Base-by-base conservation (phyloP, 2,329 filamentous ascomycete species). In the Elsinoe batatas region DNA sequence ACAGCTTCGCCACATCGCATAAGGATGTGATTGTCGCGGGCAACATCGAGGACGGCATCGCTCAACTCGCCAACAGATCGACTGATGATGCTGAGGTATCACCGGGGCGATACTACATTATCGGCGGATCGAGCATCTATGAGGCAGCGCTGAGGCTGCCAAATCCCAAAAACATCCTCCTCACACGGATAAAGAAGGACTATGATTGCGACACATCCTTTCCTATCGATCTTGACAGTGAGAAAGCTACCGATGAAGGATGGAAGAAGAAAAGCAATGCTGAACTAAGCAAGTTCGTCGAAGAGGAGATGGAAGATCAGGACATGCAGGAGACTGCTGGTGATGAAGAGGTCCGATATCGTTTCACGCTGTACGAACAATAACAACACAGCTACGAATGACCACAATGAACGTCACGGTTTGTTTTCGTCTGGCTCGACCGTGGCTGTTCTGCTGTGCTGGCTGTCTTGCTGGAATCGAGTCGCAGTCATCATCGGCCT, bases 41-140 rank as follows among this genome's bases (percentile, higher is more conserved):
- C 13, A 54, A 66, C 70, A 67, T 70, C 22, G 17, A 59, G n/a
- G 58, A 63, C 33, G 67, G 61, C 22, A 66, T 77, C 47, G 66
- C 68, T 51, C 26, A 50, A 38, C 43, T 67, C 61, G 57, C 61
- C 13, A 54, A 60, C 30, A 51, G 50, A 17, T 55, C 20, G 33
- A 43, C 32, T 50, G 58, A 59, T n/a, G 62, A 61, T 20, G 56
- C 59, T n/a, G 56, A 57, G 5, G 55, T 61, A 42, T 64, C 59
- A 11, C 63, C 83, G 33, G 79, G 77, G 7, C 79, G 80, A 62
- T 77, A 89, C 3, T 97, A 91, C 69, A 80, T 97, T 42, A 96
- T 98, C 64, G 93, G 93, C 20, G 93, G 93, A 3, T 87, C 83
- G 56, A 85, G 90, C 72, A 84, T 97, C 61, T 98, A 97, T 71